phyloP scores from a whole-genome alignment of 768 basidiomycete genomes.

The Trametes villosa region DNA sequence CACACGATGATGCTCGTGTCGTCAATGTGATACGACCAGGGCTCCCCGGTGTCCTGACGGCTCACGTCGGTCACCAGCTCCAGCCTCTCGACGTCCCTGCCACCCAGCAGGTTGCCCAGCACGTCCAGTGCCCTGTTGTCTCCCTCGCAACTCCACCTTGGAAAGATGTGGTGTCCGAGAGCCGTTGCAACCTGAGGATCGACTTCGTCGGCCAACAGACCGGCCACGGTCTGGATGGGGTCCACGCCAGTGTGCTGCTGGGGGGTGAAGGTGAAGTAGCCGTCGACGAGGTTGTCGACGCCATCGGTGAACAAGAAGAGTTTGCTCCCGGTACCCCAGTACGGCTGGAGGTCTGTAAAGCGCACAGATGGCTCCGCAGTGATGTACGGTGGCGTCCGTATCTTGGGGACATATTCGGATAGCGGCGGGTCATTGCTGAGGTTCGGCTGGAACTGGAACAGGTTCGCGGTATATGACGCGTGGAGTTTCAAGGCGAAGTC shows the following conservation, averaged over 20 bases:
- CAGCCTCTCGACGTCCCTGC: not conserved
- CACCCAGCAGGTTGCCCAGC: constrained; percentile 2
- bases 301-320: constrained; percentile 1
- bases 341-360: not conserved
- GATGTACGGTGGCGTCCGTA: constrained; percentile 1
- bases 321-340: not conserved
- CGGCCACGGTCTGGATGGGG: not conserved
- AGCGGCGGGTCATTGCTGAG: too few species aligned
- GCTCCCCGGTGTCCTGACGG: not conserved
- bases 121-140: constrained; percentile 1
- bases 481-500: constrained; percentile 5
- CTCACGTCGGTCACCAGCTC: not conserved
- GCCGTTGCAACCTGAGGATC: not conserved
- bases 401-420: not conserved
- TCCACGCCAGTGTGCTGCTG: not conserved
- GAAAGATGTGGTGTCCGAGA: not conserved
- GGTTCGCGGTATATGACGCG: not conserved
- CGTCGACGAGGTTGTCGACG: constrained; percentile 5
- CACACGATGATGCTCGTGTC: constrained; percentile 8
- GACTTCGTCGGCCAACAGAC: not conserved
- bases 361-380: constrained; percentile 5
- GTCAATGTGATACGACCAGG: not conserved
- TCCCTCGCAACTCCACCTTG: constrained; percentile 1
- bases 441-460: not conserved
- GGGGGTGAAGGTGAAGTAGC: not conserved